These are phyloP conservation scores for Apiospora marii DNA, from an alignment of 2,329 filamentous ascomycete genomes.

Conservation along the genomic window DNA sequence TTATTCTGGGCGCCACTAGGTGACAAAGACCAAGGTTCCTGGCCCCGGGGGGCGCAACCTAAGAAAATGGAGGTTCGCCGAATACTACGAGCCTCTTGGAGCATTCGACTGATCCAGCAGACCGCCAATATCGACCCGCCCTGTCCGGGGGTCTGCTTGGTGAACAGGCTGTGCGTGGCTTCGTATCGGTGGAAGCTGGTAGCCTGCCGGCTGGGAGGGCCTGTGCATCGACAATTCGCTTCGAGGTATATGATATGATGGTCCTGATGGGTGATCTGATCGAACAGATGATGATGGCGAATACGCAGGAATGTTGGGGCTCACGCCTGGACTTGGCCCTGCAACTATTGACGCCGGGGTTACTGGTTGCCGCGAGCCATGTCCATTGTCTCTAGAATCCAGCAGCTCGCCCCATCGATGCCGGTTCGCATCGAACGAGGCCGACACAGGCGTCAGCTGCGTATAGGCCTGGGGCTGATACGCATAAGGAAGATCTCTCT, in stretches of 20 bases:
- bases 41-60: not conserved
- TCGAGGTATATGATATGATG: conserved; percentile 60
- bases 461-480: conserved; percentile 52
- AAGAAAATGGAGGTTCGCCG: not conserved
- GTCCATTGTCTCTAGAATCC: conserved; percentile 42
- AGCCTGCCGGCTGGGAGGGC: conserved; percentile 43
- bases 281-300: conserved; percentile 53
- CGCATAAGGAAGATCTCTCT: conserved; percentile 51
- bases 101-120: conserved; percentile 64
- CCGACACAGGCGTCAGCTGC: conserved; percentile 55
- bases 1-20: conserved; percentile 19
- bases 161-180: conserved; percentile 41
- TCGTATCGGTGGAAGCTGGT: conserved; percentile 51
- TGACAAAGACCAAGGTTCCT: not conserved
- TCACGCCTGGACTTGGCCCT: conserved; percentile 45
- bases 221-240: conserved; percentile 54
- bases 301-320: conserved; percentile 54
- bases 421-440: conserved; percentile 56
- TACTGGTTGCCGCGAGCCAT: conserved; percentile 41
- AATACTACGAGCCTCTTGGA: conserved; percentile 1
- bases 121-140: conserved; percentile 67
- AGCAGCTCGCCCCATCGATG: conserved; percentile 46
- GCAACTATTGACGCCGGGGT: conserved; percentile 45
- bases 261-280: conserved; percentile 56
- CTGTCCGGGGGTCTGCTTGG: conserved; percentile 46